phyloP scores from a whole-genome alignment of 306 rosid genomes.

The Arachis stenosperma region DNA sequence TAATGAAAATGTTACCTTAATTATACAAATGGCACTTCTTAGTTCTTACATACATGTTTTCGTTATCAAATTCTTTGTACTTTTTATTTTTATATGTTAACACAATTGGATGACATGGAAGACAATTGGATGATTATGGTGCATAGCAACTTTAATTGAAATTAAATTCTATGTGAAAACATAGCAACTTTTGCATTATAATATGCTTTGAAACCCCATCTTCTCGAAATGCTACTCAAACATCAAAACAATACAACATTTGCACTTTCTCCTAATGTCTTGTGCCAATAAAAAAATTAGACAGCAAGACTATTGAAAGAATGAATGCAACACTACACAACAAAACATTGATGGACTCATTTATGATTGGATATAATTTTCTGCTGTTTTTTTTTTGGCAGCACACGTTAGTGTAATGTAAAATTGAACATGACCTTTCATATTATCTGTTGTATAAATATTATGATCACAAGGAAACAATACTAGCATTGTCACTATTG shows the following conservation, averaged over 20 bases:
- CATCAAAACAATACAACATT: conserved; percentile 49
- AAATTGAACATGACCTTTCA: conserved; percentile 17
- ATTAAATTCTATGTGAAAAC: neutral
- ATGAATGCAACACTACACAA: neutral
- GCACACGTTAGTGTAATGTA: neutral
- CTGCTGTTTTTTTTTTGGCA: conserved; percentile 10
- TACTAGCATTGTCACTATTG: conserved; percentile 23
- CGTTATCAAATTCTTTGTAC: neutral
- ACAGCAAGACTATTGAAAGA: conserved; percentile 33
- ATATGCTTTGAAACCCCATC: conserved; percentile 19
- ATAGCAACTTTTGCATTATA: conserved; percentile 12
- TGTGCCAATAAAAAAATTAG: conserved; percentile 50
- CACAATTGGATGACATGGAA: neutral
- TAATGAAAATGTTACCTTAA: no score
- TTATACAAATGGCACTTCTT: neutral
- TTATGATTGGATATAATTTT: conserved; percentile 30
- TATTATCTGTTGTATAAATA: conserved; percentile 25
- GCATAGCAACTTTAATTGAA: neutral
- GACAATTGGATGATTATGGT: neutral
- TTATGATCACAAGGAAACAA: conserved; percentile 38
- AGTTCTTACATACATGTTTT: no score
- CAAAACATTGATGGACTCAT: no score
- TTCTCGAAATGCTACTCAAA: conserved; percentile 39
- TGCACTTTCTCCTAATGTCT: conserved; percentile 35
- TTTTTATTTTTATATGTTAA: no score